Base-by-base conservation (phyloP, 768 basidiomycete genomes). In the Phylloporus sp. region DNA sequence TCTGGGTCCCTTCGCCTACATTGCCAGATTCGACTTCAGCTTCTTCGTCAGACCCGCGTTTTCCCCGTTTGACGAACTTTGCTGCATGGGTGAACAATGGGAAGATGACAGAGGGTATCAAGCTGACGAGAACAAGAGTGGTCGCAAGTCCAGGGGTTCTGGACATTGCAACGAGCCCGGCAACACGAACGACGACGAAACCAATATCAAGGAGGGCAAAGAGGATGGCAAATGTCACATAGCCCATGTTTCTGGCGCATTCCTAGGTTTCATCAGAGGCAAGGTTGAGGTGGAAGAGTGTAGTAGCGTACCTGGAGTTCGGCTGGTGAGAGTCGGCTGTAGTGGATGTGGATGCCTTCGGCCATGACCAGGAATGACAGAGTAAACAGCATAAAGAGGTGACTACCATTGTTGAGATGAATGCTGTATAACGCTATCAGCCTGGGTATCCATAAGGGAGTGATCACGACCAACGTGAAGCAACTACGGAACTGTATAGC, bases 151-250 rank as follows among this genome's bases (percentile, higher is more conserved):
- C 46, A 31, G 58, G 57, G 2, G 55, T 55, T 18, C 45, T 45
- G 2, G 60, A 62, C 22, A 59, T 38, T 5, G 44, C 50, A 32
- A 41, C 34, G 28, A 64, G 16, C 26, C 29, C 55, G 0, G 46
- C 48, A 15, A 62, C 20, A 45, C 57, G 62, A n/a, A 65, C 51
- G 29, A 57, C n/a, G 28, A 59, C 16, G 27, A 32, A 42, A 3
- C 63, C 63, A 20, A 64, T 22, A 41, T 64, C 62, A 22, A 62
- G 60, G 31, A 59, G 7, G 3, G 38, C 49, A 38, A 62, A 45
- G 4, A 65, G 22, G 13, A 62, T 32, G 0, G 60, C 47, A 43
- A 65, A 55, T 11, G 49, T 55, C 32, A 36, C 47, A n/a, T 53
- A 52, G 5, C 63, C 63, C 16, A 59, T 46, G 2, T 11, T 22